Evolutionary conservation across 345 rosid genomes (phyloP), one percentile per base, ranked within the genome.

Genomic region (Syzygium grande): DNA sequence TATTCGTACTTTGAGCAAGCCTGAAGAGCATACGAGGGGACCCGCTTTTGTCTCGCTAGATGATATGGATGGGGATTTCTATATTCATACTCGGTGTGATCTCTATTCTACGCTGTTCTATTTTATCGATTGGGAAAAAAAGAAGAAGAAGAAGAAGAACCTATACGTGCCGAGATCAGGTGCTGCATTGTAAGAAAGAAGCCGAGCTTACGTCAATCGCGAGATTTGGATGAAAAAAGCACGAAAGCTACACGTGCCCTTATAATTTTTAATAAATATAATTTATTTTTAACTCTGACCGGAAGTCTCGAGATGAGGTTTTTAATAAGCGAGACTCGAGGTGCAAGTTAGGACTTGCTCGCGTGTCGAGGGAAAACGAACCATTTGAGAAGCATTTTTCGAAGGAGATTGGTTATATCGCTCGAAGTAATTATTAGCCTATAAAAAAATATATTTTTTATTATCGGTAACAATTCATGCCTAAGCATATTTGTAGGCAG

Each of bases 391-490:
- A 63, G 0, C 16, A 13, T 14, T 14, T 29, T 29, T 63, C 4
- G 6, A 9, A 29, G 14, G 7, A 6, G 19, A 63, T 63, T 3
- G 5, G 0, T 29, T 65, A 65, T 59, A 59, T 12, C 15, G 6
- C 6, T 11, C 1, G 1, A 59, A 12, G 14, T 11, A 59, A 2
- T 29, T 3, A 2, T 29, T 3, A 9, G 2, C 41, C 41, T 16
- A 65, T 5, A 65, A 30, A 65, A 30, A 17, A 19, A 6, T 15
- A 3, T n/a, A n/a, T n/a, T 15, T 65, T 65, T 30, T 6, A 29
- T 29, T 2, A 29, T 63, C 1, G 1, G 0, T 15, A 29, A 7
- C 15, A 0, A 29, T 29, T 63, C 14, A 14, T 63, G 9, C 2
- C 17, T 14, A 3, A 65, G 7, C 9, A 30, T 65, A 15, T 15